Base-by-base conservation (phyloP, 441 rosid species). In the Croton setiger region DNA sequence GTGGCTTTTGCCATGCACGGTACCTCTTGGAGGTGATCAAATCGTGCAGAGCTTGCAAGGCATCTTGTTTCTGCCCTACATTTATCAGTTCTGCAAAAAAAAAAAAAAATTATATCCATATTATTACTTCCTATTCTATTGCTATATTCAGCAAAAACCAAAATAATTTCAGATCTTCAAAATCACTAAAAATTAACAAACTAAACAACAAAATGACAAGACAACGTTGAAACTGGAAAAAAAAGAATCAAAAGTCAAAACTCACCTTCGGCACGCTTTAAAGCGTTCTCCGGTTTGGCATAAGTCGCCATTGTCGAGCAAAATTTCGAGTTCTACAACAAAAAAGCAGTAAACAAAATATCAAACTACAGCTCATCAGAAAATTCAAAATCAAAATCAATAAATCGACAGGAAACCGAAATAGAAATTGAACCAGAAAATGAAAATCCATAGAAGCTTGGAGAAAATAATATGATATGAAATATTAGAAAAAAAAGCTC, bases 41-140 rank as follows among this genome's bases (percentile, higher is more conserved):
- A 72, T 88, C 93, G 69, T 96, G 99, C 69, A 96, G 91, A 1
- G 92, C 91, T 79, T 91, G 97, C 59, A 96, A 74, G 0, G 99
- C 99, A 78, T 93, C 99, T 81, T 88, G 97, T 80, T 91, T 96
- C 85, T 96, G 99, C 60, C 99, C 99, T 55, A 96, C 99, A 76
- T 91, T 93, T 71, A 96, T 91, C 82, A 96, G 65, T 74, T 93
- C 98, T 96, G 80, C 75, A 82, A 60, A 64, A 58, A 10, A 69
- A 4, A 64, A 58, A 10, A 67, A 4, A 52, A 61, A 18, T 39
- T 67, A 7, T 31, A 65, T 23, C 7, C 8, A 51, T n/a, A 51
- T 51, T 21, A 51, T 51, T 39, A 7, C 43, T 39, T 39, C 8
- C 43, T 4, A 7, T 39, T 39, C 43, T 7, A 5, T 39, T 6